Evolutionary conservation across 2,329 filamentous ascomycete genomes (phyloP), one percentile per base, ranked within the genome.

Genomic region (Elsinoe ampelina): DNA sequence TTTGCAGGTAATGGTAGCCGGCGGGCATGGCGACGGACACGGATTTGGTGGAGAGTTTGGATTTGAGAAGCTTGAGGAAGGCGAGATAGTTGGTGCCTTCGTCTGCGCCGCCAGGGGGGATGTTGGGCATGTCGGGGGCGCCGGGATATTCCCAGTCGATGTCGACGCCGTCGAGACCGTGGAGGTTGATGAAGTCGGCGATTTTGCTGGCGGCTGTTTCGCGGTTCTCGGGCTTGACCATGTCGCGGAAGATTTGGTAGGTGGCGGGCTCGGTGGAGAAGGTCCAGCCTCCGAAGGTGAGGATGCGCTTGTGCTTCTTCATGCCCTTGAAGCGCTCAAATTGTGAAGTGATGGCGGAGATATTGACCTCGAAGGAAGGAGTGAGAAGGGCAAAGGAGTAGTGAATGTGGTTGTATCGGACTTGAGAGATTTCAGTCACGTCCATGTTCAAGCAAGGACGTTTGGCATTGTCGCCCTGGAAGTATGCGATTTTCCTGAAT

Each of bases 131-230:
- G 54, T 61, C 60, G 7, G 59, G 60, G 5, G 60, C 64, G 7
- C 57, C 61, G 20, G 65, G 64, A 34, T 77, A 77, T 61, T 74
- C 72, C 71, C 71, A 73, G 39, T 73, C 72, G 26, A 74, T 63
- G 60, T 74, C 72, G 20, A 74, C 57, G 22, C 68, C 70, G 45
- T 72, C 70, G 5, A 95, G 86, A 6, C 89, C 90, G 12, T 89
- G 73, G 63, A 89, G 80, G 67, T 85, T 83, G 63, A 96, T 75
- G 35, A 95, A 62, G 12, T 50, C 70, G 10, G 62, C 58, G 13
- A 68, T 42, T 47, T 64, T 67, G n/a, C 43, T 59, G 1, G 55
- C 59, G 8, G 67, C n/a, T n/a, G 10, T 71, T 2, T 62, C 58
- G 0, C 72, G 67, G 58, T 79, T 77, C 1, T 58, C 66, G 1